Base-by-base conservation (phyloP, 106 monocot genomes). In the Acorus calamus region DNA sequence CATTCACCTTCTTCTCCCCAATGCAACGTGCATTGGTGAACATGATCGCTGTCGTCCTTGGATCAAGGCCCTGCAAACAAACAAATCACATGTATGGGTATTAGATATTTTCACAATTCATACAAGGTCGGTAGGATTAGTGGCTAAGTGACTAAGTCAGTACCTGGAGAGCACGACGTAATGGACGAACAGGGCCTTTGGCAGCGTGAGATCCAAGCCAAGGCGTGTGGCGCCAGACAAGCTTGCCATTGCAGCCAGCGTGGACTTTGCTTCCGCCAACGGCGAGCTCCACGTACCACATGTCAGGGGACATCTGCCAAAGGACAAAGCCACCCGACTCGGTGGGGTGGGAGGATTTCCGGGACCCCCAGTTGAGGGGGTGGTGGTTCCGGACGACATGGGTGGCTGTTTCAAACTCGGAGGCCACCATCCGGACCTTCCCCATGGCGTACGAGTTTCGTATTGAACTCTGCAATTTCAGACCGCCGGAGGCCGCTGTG, bases 261-360 rank as follows among this genome's bases (percentile, higher is more conserved):
- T 72, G 81, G 11, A 85, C 72, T 68, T 81, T 85, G 63, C 75
- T 75, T n/a, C 69, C 81, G 2, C 78, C 81, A 3, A 81, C 75
- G 6, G 85, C 78, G 10, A 85, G 85, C 74, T 85, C 85, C 7
- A 81, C 69, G 4, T 81, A 85, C 85, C 85, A 81, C 85, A 81
- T 85, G 12, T 70, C 78, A 52, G 85, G 85, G 13, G 63, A 14
- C 85, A 85, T 85, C 73, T 85, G 85, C 85, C 85, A 85, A 46
- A 85, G 78, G 14, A 85, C 81, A 42, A 85, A 85, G 7, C 81
- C 58, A 41, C 85, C 85, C 6, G 81, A 69, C 55, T 76, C 78
- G 0, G 78, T 44, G 10, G 51, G 42, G 46, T 60, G 56, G 5
- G 74, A 71, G 4, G 69, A 65, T 46, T 67, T 75, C n/a, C 75